A percentile compares a stretch with the other conserved stretches of the same genome.
phyloP scores from a whole-genome alignment of 2,329 filamentous ascomycete genomes.

The Celoporthe dispersa region DNA sequence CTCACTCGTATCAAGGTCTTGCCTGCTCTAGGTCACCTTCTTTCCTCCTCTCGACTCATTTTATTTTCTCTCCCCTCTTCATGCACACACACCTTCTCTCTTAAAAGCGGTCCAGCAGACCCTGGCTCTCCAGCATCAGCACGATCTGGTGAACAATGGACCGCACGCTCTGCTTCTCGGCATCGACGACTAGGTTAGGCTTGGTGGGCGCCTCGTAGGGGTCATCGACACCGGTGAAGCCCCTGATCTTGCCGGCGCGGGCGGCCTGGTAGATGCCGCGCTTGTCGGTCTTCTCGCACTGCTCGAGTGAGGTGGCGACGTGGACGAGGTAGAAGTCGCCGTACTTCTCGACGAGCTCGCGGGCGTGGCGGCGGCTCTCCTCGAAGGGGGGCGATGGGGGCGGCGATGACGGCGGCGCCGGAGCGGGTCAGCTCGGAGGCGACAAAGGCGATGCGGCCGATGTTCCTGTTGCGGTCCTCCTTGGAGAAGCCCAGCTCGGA shows the following conservation, averaged over 20 bases:
- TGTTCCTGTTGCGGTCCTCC: constrained; percentile 92
- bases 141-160: constrained; percentile 97
- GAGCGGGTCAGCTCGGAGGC: constrained; percentile 92
- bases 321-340: constrained; percentile 95
- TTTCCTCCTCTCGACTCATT: not conserved
- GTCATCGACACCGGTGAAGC: constrained; percentile 97
- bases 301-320: constrained; percentile 89
- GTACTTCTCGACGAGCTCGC: constrained; percentile 83
- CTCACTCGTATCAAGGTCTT: not conserved
- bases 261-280: constrained; percentile 86
- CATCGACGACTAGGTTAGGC: constrained; percentile 82
- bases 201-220: constrained; percentile 87
- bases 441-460: constrained; percentile 94
- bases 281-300: constrained; percentile 94
- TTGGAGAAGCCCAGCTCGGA: constrained; percentile 94
- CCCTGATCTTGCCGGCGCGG: constrained; percentile 88
- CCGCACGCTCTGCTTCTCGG: constrained; percentile 84
- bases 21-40: constrained; percentile 8
- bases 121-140: constrained; percentile 85
- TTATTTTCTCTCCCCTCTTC: not conserved
- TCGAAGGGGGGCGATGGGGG: constrained; percentile 96
- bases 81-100: not conserved
- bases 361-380: constrained; percentile 73
- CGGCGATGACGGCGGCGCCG: constrained; percentile 92
- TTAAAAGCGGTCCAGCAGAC: constrained; percentile 76